Percentiles rank a stretch among this genome's conserved stretches.
Evolutionary conservation across 768 basidiomycete genomes (phyloP).

Genomic region (Lentinula aciculospora): DNA sequence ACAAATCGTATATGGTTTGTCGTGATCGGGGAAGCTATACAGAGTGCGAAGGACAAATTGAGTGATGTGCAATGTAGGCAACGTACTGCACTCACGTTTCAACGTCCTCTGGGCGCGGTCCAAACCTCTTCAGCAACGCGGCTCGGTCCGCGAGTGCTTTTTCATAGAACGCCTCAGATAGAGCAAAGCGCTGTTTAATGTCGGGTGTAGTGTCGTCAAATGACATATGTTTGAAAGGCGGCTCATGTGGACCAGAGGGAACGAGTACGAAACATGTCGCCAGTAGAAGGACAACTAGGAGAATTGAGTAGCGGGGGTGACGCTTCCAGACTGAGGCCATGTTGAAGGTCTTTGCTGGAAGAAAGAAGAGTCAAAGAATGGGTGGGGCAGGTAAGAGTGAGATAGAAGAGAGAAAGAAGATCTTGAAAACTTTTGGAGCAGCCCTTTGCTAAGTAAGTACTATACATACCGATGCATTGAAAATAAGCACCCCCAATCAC

Average conservation of each 20-base stretch:
- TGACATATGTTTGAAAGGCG: neutral
- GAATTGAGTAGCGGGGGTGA: neutral
- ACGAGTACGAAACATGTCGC: neutral
- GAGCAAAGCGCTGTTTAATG: neutral
- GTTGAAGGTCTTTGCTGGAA: neutral
- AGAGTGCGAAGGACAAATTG: neutral
- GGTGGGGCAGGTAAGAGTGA: neutral
- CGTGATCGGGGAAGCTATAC: neutral
- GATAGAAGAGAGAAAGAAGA: neutral
- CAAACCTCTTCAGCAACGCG: neutral
- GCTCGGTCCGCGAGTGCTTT: neutral
- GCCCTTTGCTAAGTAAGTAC: neutral
- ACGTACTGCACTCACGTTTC: neutral
- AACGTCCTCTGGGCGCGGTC: neutral
- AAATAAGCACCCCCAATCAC: neutral
- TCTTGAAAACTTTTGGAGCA: neutral
- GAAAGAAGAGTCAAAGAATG: neutral
- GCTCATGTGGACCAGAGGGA: neutral
- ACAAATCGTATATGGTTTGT: constrained; percentile 1
- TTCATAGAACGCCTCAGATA: neutral
- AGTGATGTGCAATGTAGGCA: neutral
- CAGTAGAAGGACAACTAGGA: constrained; percentile 1
- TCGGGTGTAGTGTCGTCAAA: neutral
- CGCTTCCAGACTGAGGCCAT: constrained; percentile 2
- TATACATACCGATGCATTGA: neutral